Evolutionary conservation across 2,329 filamentous ascomycete species (phyloP).

Genomic region (Calycina marina): DNA sequence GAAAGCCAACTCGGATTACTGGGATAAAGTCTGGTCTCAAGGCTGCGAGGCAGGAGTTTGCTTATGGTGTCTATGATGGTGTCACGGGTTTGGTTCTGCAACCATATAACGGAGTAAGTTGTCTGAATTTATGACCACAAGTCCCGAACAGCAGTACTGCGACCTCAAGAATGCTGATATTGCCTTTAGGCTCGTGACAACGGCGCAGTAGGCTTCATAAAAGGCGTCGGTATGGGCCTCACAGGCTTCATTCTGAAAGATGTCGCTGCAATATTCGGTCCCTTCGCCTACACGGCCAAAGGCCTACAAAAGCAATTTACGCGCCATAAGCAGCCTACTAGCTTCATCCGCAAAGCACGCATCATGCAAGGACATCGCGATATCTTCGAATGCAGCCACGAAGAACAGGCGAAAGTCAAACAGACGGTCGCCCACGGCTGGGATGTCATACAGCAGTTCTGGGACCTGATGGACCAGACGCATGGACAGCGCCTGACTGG

Average conservation of each 20-base stretch:
- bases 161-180: not conserved
- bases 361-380: slow-evolving; percentile 43
- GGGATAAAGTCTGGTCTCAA: slow-evolving; percentile 47
- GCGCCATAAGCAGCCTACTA: slow-evolving; percentile 35
- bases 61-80: slow-evolving; percentile 48
- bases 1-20: slow-evolving; percentile 38
- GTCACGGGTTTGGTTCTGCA: slow-evolving; percentile 46
- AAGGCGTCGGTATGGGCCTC: slow-evolving; percentile 31
- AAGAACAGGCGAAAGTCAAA: slow-evolving; percentile 20
- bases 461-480: slow-evolving; percentile 25
- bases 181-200: slow-evolving; percentile 32
- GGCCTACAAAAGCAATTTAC: slow-evolving; percentile 14
- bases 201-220: slow-evolving; percentile 40
- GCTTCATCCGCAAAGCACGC: slow-evolving; percentile 39
- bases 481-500: slow-evolving; percentile 18
- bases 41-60: slow-evolving; percentile 42
- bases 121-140: not conserved
- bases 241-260: slow-evolving; percentile 50
- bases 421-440: slow-evolving; percentile 28
- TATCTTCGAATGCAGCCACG: slow-evolving; percentile 20
- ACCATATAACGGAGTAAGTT: slow-evolving; percentile 31
- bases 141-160: not conserved
- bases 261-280: slow-evolving; percentile 24
- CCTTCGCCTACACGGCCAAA: slow-evolving; percentile 15
- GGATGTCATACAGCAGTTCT: slow-evolving; percentile 28